Evolutionary conservation across 768 basidiomycete species (phyloP), one percentile per base, ranked within the genome.

Genomic region (Lentinula sp.): DNA sequence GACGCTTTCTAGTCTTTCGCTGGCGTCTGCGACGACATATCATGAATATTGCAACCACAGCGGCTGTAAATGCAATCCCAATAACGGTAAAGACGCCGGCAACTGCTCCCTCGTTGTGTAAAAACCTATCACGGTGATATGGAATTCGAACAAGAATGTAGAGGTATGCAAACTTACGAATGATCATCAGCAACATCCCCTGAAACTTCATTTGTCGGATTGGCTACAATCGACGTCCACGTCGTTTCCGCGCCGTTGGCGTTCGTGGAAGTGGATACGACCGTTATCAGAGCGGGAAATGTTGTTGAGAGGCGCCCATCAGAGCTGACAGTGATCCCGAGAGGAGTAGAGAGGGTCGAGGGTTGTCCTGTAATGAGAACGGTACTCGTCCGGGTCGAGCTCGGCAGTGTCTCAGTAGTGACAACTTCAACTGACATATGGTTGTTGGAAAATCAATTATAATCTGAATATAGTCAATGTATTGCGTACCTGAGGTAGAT

Each of bases 61-160:
- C 65, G 23, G 76, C 77, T 1, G 81, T 78, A 5, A 79, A 74
- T 40, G 80, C 72, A 21, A 93, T 67, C 6, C 87, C 90, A 46
- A 87, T 79, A 10, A 78, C 84, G 6, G 88, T 77, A 70, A 93
- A 92, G n/a, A 86, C 83, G 6, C 87, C 90, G 1, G 85, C 84
- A 3, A 91, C 85, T 9, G 85, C 86, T 2, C 85, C 84, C 32
- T 77, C 84, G 68, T 92, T 86, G 50, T 75, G 73, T 10, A 84
- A 86, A 59, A 16, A 43, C 65, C 65, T 55, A 37, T 11, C 35
- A 59, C 53, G n/a, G 52, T 28, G 32, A 39, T 40, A 5, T 21
- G 54, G 15, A 51, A 34, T 15, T 51, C 4, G 28, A 7, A 5
- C 8, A 32, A 8, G 11, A 5, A n/a, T 5, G 16, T 40, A 21